phyloP scores from a whole-genome alignment of 1,284 basidiomycete species.

The Dichomitus squalens region DNA sequence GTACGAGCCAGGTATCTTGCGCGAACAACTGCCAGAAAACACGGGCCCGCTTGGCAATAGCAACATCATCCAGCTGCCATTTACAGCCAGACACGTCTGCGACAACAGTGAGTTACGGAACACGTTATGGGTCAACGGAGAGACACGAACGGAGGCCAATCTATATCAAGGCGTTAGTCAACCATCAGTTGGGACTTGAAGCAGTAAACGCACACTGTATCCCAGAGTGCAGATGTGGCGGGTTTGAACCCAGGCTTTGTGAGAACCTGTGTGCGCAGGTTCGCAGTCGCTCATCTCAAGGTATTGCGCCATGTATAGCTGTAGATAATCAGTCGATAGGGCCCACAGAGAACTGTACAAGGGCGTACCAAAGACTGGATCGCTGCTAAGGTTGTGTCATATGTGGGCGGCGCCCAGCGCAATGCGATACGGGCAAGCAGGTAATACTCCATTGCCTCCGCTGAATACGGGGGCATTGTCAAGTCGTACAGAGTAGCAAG shows the following conservation, averaged over 20 bases:
- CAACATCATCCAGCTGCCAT: constrained; percentile 54
- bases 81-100: constrained; percentile 62
- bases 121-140: too few relatives aligned
- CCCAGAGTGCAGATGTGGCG: constrained; percentile 58
- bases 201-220: constrained; percentile 46
- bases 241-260: constrained; percentile 54
- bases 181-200: not conserved
- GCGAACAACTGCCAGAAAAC: constrained; percentile 69
- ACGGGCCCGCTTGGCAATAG: constrained; percentile 49
- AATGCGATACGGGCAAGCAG: constrained; percentile 54
- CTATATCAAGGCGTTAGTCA: constrained; percentile 35
- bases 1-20: constrained; percentile 59
- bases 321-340: not conserved
- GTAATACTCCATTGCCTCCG: constrained; percentile 60
- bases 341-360: not conserved
- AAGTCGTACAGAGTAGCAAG: constrained; percentile 50
- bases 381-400: constrained; percentile 51
- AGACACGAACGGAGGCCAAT: constrained; percentile 61
- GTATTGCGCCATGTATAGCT: constrained; percentile 62
- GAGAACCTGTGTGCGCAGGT: constrained; percentile 42
- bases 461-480: constrained; percentile 42
- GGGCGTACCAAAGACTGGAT: constrained; percentile 53
- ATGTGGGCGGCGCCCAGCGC: constrained; percentile 46
- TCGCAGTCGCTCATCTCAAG: constrained; percentile 57
- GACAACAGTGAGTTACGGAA: not conserved